A percentile compares a stretch with the other conserved stretches of the same genome.
phyloP scores from a whole-genome alignment of 2,329 filamentous ascomycete genomes.

The Septoria petroselini region DNA sequence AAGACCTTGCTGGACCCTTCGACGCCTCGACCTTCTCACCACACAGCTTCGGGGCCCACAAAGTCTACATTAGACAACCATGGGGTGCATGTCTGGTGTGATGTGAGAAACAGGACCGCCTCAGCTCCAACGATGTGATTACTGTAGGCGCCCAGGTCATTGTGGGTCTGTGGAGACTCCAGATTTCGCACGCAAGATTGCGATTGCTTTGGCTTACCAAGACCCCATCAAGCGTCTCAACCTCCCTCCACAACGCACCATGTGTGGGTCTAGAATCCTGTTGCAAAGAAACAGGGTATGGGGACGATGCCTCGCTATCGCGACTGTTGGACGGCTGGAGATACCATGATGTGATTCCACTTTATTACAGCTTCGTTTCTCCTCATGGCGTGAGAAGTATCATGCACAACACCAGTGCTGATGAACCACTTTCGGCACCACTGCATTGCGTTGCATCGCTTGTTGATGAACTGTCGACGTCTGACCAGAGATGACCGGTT shows the following conservation, averaged over 20 bases:
- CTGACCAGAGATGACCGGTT: conserved; percentile 13
- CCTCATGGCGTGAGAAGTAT: conserved; percentile 1
- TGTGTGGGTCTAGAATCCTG: conserved; percentile 6
- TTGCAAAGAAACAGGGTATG: conserved; percentile 3
- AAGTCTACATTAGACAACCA: conserved; percentile 21
- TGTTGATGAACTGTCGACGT: conserved; percentile 10
- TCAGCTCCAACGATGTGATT: background rate
- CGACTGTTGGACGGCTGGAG: background rate
- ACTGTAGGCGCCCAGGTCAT: conserved; percentile 1
- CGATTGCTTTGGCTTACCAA: conserved; percentile 2
- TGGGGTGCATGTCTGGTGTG: conserved; percentile 18
- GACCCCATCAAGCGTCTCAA: conserved; percentile 3
- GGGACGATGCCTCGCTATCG: background rate
- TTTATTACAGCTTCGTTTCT: conserved; percentile 12
- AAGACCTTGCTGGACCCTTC: conserved; percentile 3
- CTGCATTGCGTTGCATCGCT: conserved; percentile 6
- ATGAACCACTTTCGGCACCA: background rate
- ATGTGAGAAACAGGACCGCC: background rate
- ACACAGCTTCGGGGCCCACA: conserved; percentile 22
- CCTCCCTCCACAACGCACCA: conserved; percentile 12
- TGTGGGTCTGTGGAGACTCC: conserved; percentile 8
- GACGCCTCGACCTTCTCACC: conserved; percentile 18
- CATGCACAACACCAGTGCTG: conserved; percentile 5
- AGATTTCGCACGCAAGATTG: conserved; percentile 4
- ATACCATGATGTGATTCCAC: background rate